Conservation (phyloP, 2,329 filamentous ascomycete genomes). For the Botrytis pseudocinerea region DNA sequence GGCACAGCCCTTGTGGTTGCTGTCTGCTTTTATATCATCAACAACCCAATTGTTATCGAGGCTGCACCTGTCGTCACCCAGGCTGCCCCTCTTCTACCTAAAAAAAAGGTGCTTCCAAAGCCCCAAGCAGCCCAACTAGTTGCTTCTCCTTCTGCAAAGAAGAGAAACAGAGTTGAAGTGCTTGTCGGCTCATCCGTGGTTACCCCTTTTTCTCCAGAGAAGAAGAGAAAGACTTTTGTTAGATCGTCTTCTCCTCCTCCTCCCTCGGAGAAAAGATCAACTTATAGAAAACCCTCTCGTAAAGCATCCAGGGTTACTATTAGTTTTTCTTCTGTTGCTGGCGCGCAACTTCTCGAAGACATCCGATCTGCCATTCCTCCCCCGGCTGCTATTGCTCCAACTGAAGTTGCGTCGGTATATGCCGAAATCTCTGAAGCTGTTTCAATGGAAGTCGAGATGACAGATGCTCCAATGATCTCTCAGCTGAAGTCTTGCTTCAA, state of each 20-base stretch:
- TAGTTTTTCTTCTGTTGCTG: conserved; percentile 16
- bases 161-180: not conserved
- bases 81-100: not conserved
- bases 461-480: not conserved
- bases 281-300: not conserved
- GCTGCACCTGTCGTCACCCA: conserved; percentile 8
- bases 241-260: not conserved
- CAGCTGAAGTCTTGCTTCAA: conserved; percentile 21
- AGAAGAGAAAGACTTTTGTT: not conserved
- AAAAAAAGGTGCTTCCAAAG: not conserved
- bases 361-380: not conserved
- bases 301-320: not conserved
- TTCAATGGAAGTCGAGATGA: conserved; percentile 13
- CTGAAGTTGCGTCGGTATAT: conserved; percentile 12
- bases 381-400: not conserved
- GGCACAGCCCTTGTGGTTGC: conserved; percentile 7
- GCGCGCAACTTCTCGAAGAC: conserved; percentile 12
- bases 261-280: not conserved
- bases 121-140: not conserved
- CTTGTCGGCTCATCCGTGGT: not conserved
- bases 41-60: not conserved
- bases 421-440: conserved; percentile 16
- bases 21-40: not conserved
- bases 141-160: conserved; percentile 1
- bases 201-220: not conserved